Base-by-base conservation (phyloP, 2,329 filamentous ascomycete genomes). In the Zelopaecilomyces penicillatus region DNA sequence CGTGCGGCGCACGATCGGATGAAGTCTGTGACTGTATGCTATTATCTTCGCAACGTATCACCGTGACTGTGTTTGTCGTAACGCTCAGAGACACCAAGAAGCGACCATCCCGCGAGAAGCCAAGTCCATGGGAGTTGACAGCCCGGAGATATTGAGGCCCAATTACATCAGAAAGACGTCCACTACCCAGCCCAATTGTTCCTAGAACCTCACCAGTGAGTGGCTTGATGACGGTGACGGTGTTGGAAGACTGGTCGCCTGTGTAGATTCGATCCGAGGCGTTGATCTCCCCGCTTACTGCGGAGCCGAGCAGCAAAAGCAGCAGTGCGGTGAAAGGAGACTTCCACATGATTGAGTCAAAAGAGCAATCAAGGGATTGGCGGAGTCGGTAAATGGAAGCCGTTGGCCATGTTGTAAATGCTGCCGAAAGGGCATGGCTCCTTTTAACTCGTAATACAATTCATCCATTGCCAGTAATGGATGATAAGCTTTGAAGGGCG, bases 11-110 rank as follows among this genome's bases (percentile, higher is more conserved):
- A 7, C 49, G 46, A 34, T 47, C 44, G 5, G 46, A 41, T 5
- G 11, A 44, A 12, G 49, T 49, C 39, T 47, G 46, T 12, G 49
- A 50, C 6, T 44, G 39, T 9, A 50, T 5, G 3, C n/a, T 35
- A 31, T 50, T 50, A 30, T 50, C 49, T n/a, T 39, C 47, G 26
- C 43, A 44, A 3, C 49, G 47, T 28, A 50, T 44, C 10, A 50
- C 49, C 3, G 42, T 48, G 11, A 48, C 44, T 11, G 48, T 50
- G 38, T 50, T 50, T 37, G 32, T 48, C 28, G 48, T 46, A 2
- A 50, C 40, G 41, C 46, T 47, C n/a, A 50, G 41, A 10, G 48
- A 50, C 5, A 50, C 48, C 4, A 50, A 37, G n/a, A 45, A 34
- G 9, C 45, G 45, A 30, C 48, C 48, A 30, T 50, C 42, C 34